Evolutionary conservation across 2,329 filamentous ascomycete genomes (phyloP).

Genomic region (Neonectria sp.): DNA sequence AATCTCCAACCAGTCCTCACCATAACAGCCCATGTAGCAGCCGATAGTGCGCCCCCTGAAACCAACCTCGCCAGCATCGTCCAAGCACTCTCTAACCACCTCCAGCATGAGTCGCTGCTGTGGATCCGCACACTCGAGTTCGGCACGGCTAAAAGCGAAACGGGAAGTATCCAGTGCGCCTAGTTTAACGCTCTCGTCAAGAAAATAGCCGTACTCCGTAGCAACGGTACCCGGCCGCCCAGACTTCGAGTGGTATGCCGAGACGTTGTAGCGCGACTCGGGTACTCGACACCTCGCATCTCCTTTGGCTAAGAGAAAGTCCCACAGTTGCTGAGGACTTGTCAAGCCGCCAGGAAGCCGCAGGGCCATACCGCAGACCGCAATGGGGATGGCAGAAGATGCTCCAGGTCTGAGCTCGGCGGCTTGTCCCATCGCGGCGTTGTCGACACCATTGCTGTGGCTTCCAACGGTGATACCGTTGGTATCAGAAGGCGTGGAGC

Average conservation of each 20-base stretch:
- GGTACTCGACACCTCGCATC: constrained; percentile 30
- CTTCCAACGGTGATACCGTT: too few relatives aligned
- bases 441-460: too few relatives aligned
- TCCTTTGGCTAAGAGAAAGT: constrained; percentile 21
- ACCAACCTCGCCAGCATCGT: not conserved
- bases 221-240: constrained; percentile 14
- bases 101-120: not conserved
- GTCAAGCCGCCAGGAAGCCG: constrained; percentile 30
- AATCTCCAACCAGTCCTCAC: not conserved
- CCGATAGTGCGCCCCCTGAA: not conserved
- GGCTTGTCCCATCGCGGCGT: too few relatives aligned
- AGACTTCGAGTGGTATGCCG: constrained; percentile 22
- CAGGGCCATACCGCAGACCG: constrained; percentile 33
- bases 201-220: constrained; percentile 30
- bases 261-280: constrained; percentile 30
- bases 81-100: not conserved
- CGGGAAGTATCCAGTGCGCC: constrained; percentile 11
- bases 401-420: too few relatives aligned
- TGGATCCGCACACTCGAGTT: constrained; percentile 11
- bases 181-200: constrained; percentile 22
- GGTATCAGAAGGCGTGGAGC: too few relatives aligned
- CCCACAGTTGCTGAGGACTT: constrained; percentile 27
- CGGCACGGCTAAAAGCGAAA: constrained; percentile 6
- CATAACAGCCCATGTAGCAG: not conserved
- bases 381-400: constrained; percentile 1